A percentile compares a stretch with the other conserved stretches of the same genome.
Conservation (phyloP, 1,139 yeast species). For the Meyerozyma carpophila region DNA sequence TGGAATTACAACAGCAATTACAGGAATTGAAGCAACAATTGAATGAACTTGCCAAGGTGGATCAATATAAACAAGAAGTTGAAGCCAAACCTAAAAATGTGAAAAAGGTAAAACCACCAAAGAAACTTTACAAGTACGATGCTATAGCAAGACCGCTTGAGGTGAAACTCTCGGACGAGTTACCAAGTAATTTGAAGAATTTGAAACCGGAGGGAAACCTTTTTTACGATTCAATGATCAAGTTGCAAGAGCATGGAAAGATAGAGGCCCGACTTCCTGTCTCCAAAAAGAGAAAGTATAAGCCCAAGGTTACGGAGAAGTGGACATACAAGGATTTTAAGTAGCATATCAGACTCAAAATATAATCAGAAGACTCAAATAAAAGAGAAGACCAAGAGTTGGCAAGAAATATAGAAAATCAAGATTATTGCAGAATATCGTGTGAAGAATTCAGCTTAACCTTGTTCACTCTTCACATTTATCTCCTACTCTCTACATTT, state of each 20-base stretch:
- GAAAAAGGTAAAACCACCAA: slow-evolving; percentile 19
- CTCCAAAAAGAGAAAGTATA: slow-evolving; percentile 59
- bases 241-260: slow-evolving; percentile 77
- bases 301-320: slow-evolving; percentile 77
- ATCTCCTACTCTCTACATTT: neutral
- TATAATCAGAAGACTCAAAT: too few species aligned
- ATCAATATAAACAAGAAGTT: slow-evolving; percentile 41
- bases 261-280: slow-evolving; percentile 79
- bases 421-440: too few species aligned
- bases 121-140: slow-evolving; percentile 49
- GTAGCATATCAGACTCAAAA: slow-evolving; percentile 24
- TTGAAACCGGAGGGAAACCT: slow-evolving; percentile 89
- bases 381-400: too few species aligned
- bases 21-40: slow-evolving; percentile 53
- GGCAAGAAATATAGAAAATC: too few species aligned
- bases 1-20: slow-evolving; percentile 51
- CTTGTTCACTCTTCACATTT: too few species aligned
- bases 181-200: slow-evolving; percentile 77
- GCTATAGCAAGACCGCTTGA: slow-evolving; percentile 66
- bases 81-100: slow-evolving; percentile 17
- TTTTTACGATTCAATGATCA: slow-evolving; percentile 75
- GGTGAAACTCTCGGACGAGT: slow-evolving; percentile 83
- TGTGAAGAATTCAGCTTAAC: too few species aligned
- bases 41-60: slow-evolving; percentile 53
- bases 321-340: slow-evolving; percentile 91